These are phyloP conservation scores for Leptographium wingfieldii DNA, from an alignment of 2,329 filamentous ascomycete genomes.

Conservation along the genomic window DNA sequence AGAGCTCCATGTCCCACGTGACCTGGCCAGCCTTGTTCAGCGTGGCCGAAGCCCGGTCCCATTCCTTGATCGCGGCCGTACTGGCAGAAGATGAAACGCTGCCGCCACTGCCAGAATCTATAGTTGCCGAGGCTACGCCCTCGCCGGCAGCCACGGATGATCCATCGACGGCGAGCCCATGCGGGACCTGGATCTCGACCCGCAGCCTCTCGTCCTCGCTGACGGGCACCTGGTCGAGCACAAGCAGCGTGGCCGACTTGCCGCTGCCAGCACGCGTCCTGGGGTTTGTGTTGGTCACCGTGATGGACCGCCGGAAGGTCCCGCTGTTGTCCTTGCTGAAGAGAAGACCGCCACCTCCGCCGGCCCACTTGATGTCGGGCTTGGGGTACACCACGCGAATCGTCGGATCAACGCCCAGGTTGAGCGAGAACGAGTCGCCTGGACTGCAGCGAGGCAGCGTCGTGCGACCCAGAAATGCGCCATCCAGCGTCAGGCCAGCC, in stretches of 20 bases:
- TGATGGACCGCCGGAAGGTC: constrained; percentile 35
- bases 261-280: constrained; percentile 18
- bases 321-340: constrained; percentile 40
- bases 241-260: constrained; percentile 31
- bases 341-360: constrained; percentile 30
- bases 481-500: constrained; percentile 48
- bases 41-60: constrained; percentile 41
- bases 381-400: constrained; percentile 43
- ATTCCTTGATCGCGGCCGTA: constrained; percentile 25
- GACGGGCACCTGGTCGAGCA: constrained; percentile 50
- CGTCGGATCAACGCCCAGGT: constrained; percentile 46
- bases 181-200: constrained; percentile 36
- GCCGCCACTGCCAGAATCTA: neutral
- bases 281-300: constrained; percentile 31
- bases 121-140: neutral
- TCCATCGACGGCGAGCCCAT: constrained; percentile 30
- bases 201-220: constrained; percentile 45
- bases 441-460: constrained; percentile 41
- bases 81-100: neutral
- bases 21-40: constrained; percentile 46
- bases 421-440: constrained; percentile 39
- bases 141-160: constrained; percentile 17
- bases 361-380: constrained; percentile 38
- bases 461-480: constrained; percentile 46
- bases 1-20: constrained; percentile 43